Percentiles rank a stretch among this genome's conserved stretches.
phyloP scores from a whole-genome alignment of 2,329 filamentous ascomycete genomes.

The Domatiomyces catenatus region DNA sequence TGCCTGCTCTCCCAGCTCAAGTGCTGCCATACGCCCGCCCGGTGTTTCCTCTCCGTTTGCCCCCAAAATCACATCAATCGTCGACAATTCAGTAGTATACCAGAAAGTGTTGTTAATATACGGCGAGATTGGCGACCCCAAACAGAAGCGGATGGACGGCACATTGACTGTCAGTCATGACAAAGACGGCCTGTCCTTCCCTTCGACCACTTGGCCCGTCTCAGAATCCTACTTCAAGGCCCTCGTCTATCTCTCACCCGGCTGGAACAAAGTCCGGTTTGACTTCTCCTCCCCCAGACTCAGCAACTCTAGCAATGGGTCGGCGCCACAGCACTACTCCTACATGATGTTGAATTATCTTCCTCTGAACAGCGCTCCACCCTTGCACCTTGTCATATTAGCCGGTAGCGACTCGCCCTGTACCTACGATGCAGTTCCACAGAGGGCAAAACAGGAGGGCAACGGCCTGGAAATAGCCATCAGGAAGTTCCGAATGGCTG shows the following conservation, averaged over 20 bases:
- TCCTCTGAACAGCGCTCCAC: slow-evolving; percentile 60
- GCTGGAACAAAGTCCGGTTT: slow-evolving; percentile 73
- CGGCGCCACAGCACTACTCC: slow-evolving; percentile 59
- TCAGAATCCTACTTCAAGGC: slow-evolving; percentile 82
- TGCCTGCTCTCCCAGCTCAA: slow-evolving; percentile 13
- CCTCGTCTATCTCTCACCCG: slow-evolving; percentile 75
- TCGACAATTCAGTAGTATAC: slow-evolving; percentile 79
- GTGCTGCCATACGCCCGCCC: slow-evolving; percentile 29
- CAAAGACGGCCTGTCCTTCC: slow-evolving; percentile 58
- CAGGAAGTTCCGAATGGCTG: slow-evolving; percentile 84
- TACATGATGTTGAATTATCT: slow-evolving; percentile 77
- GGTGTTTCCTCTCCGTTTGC: slow-evolving; percentile 62
- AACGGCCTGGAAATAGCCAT: slow-evolving; percentile 68
- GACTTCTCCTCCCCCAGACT: slow-evolving; percentile 78
- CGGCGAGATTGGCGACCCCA: slow-evolving; percentile 63
- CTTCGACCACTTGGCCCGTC: slow-evolving; percentile 72
- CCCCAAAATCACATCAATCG: slow-evolving; percentile 62
- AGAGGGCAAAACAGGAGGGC: slow-evolving; percentile 61
- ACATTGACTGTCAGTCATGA: slow-evolving; percentile 63
- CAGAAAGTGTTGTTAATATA: slow-evolving; percentile 76
- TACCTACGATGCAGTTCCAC: slow-evolving; percentile 68
- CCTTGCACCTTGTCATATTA: slow-evolving; percentile 76
- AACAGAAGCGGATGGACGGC: slow-evolving; percentile 57
- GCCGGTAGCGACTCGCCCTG: slow-evolving; percentile 75
- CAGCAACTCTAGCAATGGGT: slow-evolving; percentile 41